A percentile compares a stretch with the other conserved stretches of the same genome.
phyloP scores from a whole-genome alignment of 179 eudicot species.

The Amaranthus tricolor region DNA sequence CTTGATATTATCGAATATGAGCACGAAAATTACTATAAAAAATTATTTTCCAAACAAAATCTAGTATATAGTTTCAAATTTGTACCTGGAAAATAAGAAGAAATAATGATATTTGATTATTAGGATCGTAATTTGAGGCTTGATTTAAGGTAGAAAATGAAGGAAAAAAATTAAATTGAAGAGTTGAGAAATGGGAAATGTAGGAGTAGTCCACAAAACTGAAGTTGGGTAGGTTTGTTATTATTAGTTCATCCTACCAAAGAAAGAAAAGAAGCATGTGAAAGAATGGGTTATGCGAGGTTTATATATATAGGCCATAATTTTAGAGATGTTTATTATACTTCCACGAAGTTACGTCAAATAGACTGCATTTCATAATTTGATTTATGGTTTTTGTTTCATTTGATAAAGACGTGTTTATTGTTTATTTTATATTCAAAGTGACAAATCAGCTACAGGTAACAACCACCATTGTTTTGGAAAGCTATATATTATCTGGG shows the following conservation, averaged over 20 bases:
- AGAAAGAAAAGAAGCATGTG: conserved; percentile 3
- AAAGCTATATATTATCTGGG: no score
- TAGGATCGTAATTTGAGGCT: background rate
- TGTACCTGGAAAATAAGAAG: background rate
- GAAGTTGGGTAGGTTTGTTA: background rate
- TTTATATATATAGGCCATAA: conserved; percentile 4
- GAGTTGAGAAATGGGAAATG: no score
- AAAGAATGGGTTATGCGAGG: background rate
- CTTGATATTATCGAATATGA: background rate
- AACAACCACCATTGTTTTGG: no score
- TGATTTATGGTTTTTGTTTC: no score
- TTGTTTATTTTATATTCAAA: no score
- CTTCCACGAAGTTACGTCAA: conserved; percentile 18
- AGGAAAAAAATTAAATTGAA: background rate
- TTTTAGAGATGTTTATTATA: background rate
- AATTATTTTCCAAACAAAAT: background rate
- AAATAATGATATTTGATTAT: background rate
- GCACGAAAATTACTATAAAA: background rate
- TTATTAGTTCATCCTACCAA: background rate
- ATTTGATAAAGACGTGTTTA: no score
- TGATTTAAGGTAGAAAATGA: background rate
- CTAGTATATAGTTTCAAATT: no score
- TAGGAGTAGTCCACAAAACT: background rate
- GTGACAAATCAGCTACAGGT: no score
- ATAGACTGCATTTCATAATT: no score